phyloP scores from a whole-genome alignment of 176 grass and related monocot species.

The Carex scoparia region DNA sequence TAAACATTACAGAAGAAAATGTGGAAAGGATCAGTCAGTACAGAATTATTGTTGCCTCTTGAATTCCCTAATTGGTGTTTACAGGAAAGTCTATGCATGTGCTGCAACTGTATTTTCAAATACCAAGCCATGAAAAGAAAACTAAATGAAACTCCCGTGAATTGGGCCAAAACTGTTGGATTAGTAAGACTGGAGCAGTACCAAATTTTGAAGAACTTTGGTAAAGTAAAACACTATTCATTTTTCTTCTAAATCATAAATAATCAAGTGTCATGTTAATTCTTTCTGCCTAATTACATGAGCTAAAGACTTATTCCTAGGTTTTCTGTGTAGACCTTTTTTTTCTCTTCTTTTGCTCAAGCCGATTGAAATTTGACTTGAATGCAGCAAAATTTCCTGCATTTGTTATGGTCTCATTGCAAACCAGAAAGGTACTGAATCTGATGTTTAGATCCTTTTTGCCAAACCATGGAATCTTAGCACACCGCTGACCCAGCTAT shows the following conservation, averaged over 20 bases:
- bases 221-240: background rate
- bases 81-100: background rate
- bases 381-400: background rate
- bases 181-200: background rate
- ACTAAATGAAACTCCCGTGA: background rate
- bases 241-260: background rate
- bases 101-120: background rate
- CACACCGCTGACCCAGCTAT: background rate
- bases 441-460: background rate
- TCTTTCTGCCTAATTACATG: background rate
- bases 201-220: background rate
- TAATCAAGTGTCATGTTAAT: background rate
- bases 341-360: background rate
- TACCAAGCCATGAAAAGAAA: background rate
- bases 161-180: background rate
- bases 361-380: background rate
- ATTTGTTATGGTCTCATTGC: background rate
- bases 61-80: background rate
- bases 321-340: background rate
- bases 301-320: background rate
- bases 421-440: background rate
- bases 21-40: background rate
- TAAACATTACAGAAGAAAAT: slow-evolving; percentile 2
- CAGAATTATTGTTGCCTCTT: background rate
- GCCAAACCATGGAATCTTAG: background rate